A percentile compares a stretch with the other conserved stretches of the same genome.
Evolutionary conservation across 768 basidiomycete species (phyloP).

Genomic region (Clitopilus passeckerianus): DNA sequence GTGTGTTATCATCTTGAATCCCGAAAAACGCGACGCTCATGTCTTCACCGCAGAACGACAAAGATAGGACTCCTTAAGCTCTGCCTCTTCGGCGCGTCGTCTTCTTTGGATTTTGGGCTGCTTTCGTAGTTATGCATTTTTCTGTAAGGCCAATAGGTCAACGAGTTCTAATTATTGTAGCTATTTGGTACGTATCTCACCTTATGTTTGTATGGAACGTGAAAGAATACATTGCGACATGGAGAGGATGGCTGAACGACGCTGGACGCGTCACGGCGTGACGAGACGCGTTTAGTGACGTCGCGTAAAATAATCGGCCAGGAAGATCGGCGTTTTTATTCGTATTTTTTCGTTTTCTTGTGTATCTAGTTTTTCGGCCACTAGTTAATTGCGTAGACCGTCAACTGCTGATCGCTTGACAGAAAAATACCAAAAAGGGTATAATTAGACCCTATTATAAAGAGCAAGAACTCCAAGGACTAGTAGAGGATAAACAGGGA

Average conservation of each 20-base stretch:
- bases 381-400: too few species aligned
- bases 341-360: too few species aligned
- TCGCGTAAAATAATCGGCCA: not conserved
- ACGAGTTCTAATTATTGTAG: not conserved
- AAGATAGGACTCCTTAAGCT: not conserved
- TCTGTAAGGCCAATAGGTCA: not conserved
- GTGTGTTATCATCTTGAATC: not conserved
- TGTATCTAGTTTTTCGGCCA: too few species aligned
- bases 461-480: too few species aligned
- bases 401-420: too few species aligned
- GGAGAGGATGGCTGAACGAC: not conserved
- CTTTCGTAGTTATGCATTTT: not conserved
- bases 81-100: not conserved
- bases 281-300: not conserved
- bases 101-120: not conserved
- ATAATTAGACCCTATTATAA: too few species aligned
- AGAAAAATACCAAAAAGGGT: too few species aligned
- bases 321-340: too few species aligned
- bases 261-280: not conserved
- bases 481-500: too few species aligned
- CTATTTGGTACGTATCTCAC: constrained; percentile 8
- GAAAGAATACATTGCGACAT: too few species aligned
- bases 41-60: not conserved
- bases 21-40: not conserved
- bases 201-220: not conserved